Base-by-base conservation (phyloP, 805 yeast species). In the Crinitomyces ghanaensis region DNA sequence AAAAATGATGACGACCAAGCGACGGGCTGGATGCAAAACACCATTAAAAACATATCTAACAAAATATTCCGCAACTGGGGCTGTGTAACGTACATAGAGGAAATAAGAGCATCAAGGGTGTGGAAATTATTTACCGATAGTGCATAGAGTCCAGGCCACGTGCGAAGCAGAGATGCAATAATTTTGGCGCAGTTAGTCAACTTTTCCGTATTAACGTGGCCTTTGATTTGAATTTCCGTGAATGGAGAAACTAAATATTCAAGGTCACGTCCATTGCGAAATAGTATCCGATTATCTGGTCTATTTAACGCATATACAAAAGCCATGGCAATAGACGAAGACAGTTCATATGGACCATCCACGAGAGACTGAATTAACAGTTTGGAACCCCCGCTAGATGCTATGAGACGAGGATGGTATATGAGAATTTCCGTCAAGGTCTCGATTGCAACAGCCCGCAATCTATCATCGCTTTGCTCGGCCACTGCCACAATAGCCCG, bases 61-160 rank as follows among this genome's bases (percentile, higher is more conserved):
- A 86, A 50, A 19, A 74, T 69, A 22, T 71, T 75, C 26, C 82
- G 69, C 16, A 56, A 39, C 1, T 63, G 52, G 1, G 72, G 62
- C 7, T 72, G 68, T n/a, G 73, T 74, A 33, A 68, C 64, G n/a
- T 61, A 55, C 27, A 91, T 59, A 50, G 85, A 77, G 27, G 64
- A 55, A 2, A 86, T 56, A 19, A 86, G 57, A 34, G 72, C 71
- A 26, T 58, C 60, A 15, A 86, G 49, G 6, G 77, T 66, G 35
- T 60, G 58, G 40, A 72, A 76, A 38, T 72, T 57, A 42, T 75
- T 62, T 36, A 68, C 63, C 1, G 79, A 66, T 44, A 77, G 70
- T 11, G 77, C 70, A 39, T 77, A 65, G 7, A 85, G 48, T 0
- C 98, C 99, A 8, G 79, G 65, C 73, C 88, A 77, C 21, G 74